phyloP scores from a whole-genome alignment of 2,329 filamentous ascomycete genomes.

The Fusarium goolgardi region DNA sequence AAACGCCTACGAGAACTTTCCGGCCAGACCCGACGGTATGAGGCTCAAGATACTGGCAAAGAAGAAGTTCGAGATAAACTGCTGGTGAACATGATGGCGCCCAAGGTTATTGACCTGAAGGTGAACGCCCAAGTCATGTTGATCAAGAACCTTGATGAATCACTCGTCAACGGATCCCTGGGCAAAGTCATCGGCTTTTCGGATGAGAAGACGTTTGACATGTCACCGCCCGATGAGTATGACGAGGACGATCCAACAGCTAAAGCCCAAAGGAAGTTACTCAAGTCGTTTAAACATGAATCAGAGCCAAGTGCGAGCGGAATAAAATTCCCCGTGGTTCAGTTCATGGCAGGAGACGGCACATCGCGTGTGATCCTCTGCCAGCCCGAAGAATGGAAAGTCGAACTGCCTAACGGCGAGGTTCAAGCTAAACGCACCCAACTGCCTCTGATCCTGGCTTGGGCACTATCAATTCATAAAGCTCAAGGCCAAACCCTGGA shows the following conservation, averaged over 20 bases:
- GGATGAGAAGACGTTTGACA: constrained; percentile 55
- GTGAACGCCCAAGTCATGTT: constrained; percentile 97
- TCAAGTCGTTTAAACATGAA: constrained; percentile 59
- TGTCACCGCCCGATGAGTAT: constrained; percentile 55
- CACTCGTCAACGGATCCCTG: constrained; percentile 91
- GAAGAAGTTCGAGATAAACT: constrained; percentile 77
- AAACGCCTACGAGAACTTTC: constrained; percentile 77
- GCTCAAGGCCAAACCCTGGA: constrained; percentile 95
- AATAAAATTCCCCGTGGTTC: constrained; percentile 82
- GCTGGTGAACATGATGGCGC: constrained; percentile 92
- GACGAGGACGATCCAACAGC: constrained; percentile 57
- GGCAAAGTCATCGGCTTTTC: constrained; percentile 75
- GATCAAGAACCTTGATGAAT: constrained; percentile 98
- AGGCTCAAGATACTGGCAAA: constrained; percentile 83
- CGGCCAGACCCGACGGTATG: constrained; percentile 74
- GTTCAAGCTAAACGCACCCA: constrained; percentile 88
- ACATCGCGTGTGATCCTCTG: constrained; percentile 74
- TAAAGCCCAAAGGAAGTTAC: constrained; percentile 67
- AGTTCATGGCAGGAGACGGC: constrained; percentile 82
- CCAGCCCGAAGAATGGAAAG: constrained; percentile 92
- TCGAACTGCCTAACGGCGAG: constrained; percentile 95
- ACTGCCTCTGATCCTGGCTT: constrained; percentile 90
- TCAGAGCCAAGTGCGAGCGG: constrained; percentile 59
- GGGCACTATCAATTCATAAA: constrained; percentile 98
- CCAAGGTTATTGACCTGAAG: constrained; percentile 82